phyloP scores from a whole-genome alignment of 495 filamentous ascomycete species.

The Rhizodiscina lignyota region DNA sequence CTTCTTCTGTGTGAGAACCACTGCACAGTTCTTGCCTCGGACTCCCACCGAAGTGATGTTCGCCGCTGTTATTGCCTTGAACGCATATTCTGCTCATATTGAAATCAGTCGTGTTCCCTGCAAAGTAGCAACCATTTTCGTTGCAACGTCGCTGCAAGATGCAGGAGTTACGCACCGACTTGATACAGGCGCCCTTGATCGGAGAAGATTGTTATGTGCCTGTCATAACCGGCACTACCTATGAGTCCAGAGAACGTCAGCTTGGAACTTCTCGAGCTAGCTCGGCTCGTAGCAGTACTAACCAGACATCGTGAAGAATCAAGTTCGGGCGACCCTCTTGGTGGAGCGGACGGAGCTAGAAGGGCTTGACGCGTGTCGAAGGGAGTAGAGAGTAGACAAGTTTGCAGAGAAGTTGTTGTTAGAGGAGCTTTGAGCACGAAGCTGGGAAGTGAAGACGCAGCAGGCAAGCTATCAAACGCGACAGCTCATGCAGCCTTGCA shows the following conservation, averaged over 20 bases:
- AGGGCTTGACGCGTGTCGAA: neutral
- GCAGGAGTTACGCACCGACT: constrained; percentile 65
- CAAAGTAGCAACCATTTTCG: neutral
- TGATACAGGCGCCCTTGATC: constrained; percentile 96
- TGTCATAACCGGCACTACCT: constrained; percentile 94
- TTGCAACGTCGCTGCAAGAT: neutral
- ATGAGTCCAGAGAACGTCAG: constrained; percentile 13
- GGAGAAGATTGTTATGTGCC: constrained; percentile 99
- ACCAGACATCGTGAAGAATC: constrained; percentile 1
- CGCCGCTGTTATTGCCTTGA: constrained; percentile 97
- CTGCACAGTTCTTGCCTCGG: constrained; percentile 89
- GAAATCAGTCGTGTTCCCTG: too few relatives aligned
- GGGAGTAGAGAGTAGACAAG: neutral
- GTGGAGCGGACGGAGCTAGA: neutral
- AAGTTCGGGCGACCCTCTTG: neutral
- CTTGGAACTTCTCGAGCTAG: neutral
- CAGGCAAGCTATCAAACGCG: too few relatives aligned
- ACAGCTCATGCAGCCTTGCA: too few relatives aligned
- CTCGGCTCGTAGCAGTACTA: constrained; percentile 4
- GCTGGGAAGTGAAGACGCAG: too few relatives aligned
- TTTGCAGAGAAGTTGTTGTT: neutral
- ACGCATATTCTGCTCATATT: constrained; percentile 86
- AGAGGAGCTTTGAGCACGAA: neutral
- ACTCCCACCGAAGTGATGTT: constrained; percentile 97
- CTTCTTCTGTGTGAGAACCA: constrained; percentile 97